Evolutionary conservation across 225 moss, liverwort and hornwort genomes (phyloP).

Genomic region (Marchantia polymorpha): DNA sequence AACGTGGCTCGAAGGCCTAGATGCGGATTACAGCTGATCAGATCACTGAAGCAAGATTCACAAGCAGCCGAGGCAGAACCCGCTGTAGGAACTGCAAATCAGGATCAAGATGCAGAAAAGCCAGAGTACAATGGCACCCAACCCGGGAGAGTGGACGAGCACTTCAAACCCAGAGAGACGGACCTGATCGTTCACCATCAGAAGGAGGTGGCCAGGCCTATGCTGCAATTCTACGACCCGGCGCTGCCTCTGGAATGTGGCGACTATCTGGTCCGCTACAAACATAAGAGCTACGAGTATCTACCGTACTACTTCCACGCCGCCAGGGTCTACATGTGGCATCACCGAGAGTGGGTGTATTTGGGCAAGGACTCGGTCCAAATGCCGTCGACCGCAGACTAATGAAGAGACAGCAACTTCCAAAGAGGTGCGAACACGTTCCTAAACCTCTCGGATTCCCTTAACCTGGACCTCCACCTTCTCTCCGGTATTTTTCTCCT

Average conservation of each 20-base stretch:
- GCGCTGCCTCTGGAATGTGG: conserved; percentile 29
- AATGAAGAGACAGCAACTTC: neutral
- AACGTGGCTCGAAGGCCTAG: conserved; percentile 26
- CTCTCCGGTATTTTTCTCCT: neutral
- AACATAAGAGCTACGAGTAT: conserved; percentile 28
- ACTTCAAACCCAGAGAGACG: conserved; percentile 34
- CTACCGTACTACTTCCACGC: conserved; percentile 27
- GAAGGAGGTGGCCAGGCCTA: conserved; percentile 24
- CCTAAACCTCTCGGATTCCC: neutral
- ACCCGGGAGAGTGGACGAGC: conserved; percentile 23
- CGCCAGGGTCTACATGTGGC: conserved; percentile 30
- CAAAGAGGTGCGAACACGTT: neutral
- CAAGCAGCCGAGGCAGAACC: conserved; percentile 17
- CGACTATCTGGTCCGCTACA: conserved; percentile 38
- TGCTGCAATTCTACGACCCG: conserved; percentile 35
- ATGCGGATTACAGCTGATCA: conserved; percentile 39
- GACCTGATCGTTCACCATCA: conserved; percentile 40
- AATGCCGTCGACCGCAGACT: conserved; percentile 15
- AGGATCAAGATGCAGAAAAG: neutral
- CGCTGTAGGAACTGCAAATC: neutral
- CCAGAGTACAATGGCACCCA: neutral
- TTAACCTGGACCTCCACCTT: conserved; percentile 12
- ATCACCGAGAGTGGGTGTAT: conserved; percentile 36
- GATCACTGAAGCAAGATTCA: conserved; percentile 29
- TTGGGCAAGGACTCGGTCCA: conserved; percentile 36